Percentiles rank a stretch among this genome's conserved stretches.
These are phyloP conservation scores for Nelumbo lutea DNA, from an alignment of 164 flowering plant genomes.

Conservation along the genomic window DNA sequence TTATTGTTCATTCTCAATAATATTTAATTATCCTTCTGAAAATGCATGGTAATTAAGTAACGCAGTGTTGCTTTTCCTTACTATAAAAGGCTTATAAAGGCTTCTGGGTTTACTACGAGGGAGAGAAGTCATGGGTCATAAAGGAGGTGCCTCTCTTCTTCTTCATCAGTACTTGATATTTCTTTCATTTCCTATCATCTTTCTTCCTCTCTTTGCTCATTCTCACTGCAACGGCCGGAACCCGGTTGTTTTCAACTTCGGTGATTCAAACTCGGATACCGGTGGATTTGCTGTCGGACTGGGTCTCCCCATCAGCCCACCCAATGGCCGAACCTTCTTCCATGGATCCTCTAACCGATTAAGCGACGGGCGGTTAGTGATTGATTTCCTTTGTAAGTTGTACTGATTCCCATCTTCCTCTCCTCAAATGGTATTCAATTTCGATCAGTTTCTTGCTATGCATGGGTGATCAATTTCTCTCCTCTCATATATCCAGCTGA, in stretches of 20 bases:
- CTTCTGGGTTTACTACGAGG: no score
- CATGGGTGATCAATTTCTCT: no score
- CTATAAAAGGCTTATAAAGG: no score
- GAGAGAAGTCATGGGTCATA: no score
- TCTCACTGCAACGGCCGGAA: neutral
- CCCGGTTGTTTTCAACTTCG: slow-evolving; percentile 21
- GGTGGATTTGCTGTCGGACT: slow-evolving; percentile 17
- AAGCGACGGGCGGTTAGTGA: slow-evolving; percentile 19
- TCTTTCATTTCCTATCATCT: neutral
- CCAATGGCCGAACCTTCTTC: slow-evolving; percentile 20
- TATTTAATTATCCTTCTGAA: slow-evolving; percentile 13
- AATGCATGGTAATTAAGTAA: no score
- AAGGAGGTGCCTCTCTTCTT: neutral
- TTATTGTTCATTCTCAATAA: no score
- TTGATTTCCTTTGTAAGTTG: slow-evolving; percentile 28
- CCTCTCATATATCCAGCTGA: no score
- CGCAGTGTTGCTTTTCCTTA: no score
- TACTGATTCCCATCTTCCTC: neutral
- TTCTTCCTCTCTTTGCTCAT: neutral
- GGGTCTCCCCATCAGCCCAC: slow-evolving; percentile 13
- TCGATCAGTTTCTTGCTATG: no score
- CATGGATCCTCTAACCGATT: slow-evolving; percentile 17
- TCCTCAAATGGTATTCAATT: no score
- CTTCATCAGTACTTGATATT: neutral
- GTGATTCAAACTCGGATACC: slow-evolving; percentile 30